Evolutionary conservation across 768 basidiomycete species (phyloP), one percentile per base, ranked within the genome.

Genomic region (Lyophyllum decastes): DNA sequence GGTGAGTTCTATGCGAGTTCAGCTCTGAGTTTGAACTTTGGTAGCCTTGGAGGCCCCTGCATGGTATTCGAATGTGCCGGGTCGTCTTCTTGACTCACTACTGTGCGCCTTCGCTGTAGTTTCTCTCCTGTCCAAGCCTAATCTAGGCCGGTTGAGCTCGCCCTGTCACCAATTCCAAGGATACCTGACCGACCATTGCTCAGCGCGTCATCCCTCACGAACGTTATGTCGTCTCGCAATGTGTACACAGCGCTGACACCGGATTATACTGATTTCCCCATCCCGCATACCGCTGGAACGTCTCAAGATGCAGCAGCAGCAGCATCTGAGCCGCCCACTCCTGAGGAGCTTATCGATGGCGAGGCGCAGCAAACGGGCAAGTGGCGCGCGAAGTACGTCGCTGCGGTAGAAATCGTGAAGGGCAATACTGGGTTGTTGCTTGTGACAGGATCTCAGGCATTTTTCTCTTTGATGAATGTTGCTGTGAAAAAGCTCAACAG

Each of bases 401-500:
- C 40, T 6, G 30, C 51, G 38, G 19, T 34, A 40, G 66, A n/a
- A 35, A 34, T 45, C 17, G 25, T 68, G 24, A 41, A 61, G 35
- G 62, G 54, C 33, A 89, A 91, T 70, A 68, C 73, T 3, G 89
- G 89, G 9, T 70, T 92, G 51, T 68, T 88, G 33, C 75, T 89
- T 17, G 79, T 91, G 17, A 78, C 78, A 5, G 71, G 72, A 2
- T 68, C 86, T 10, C 85, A 89, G 65, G 72, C 84, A 14, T 86
- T 86, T 70, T 80, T 87, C 38, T 77, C 85, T 7, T 67, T 80
- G 26, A 86, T 88, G 78, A 85, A 84, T 50, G 73, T 86, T 2
- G 72, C 80, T 5, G 88, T 90, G 44, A 90, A 90, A 71, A 76
- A 75, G 58, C 70, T 91, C 57, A 82, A 85, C 57, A 72, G 69